phyloP scores from a whole-genome alignment of 2,329 filamentous ascomycete genomes.

The Hypoxylon sp. region DNA sequence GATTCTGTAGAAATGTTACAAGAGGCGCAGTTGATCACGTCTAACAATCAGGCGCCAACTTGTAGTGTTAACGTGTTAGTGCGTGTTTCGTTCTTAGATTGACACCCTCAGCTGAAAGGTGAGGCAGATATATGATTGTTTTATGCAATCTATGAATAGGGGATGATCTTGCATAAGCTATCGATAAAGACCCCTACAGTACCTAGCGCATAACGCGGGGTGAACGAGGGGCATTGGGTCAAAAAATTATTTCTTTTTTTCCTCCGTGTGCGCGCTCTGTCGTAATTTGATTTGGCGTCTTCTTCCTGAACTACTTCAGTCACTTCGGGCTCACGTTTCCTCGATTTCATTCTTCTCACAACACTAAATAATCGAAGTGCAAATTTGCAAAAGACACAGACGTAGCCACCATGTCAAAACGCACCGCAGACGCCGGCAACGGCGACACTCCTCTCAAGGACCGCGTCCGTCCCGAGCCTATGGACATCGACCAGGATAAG shows the following conservation, averaged over 20 bases:
- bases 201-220: constrained; percentile 29
- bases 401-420: constrained; percentile 63
- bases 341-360: background rate
- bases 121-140: too few relatives aligned
- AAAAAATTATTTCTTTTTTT: constrained; percentile 33
- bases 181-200: background rate
- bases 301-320: too few relatives aligned
- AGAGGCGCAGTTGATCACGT: background rate
- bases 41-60: background rate
- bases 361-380: background rate
- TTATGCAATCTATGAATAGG: too few relatives aligned
- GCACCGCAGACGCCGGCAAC: constrained; percentile 59
- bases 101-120: background rate
- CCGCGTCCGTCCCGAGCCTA: constrained; percentile 67
- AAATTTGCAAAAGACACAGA: background rate
- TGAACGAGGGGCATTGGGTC: constrained; percentile 38
- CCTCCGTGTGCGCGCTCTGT: background rate
- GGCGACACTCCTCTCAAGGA: constrained; percentile 63
- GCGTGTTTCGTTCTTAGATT: background rate
- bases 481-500: constrained; percentile 70
- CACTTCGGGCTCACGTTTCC: background rate
- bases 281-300: background rate
- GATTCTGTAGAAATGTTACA: background rate
- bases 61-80: background rate
- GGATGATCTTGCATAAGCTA: background rate